These are phyloP conservation scores for Bauhinia variegata DNA, from an alignment of 306 rosid genomes.

Conservation along the genomic window DNA sequence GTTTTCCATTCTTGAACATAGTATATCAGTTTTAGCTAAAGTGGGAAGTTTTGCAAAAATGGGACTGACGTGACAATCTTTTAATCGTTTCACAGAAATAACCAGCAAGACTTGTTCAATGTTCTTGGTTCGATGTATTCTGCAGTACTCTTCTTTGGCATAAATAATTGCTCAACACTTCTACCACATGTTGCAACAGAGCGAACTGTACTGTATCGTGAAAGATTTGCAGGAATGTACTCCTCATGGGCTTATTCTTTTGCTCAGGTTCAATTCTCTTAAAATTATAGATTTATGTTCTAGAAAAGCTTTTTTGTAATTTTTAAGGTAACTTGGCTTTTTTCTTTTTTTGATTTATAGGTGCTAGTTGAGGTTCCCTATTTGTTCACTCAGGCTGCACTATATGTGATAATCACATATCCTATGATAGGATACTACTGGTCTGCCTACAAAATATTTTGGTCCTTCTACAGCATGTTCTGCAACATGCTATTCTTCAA, in stretches of 20 bases:
- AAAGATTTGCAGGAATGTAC: slow-evolving; percentile 72
- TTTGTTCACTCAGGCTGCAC: slow-evolving; percentile 45
- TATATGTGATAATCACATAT: slow-evolving; percentile 58
- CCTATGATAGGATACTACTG: slow-evolving; percentile 60
- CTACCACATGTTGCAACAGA: slow-evolving; percentile 56
- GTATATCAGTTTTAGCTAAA: background rate
- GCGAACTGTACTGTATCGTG: slow-evolving; percentile 61
- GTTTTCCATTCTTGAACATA: background rate
- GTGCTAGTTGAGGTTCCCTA: slow-evolving; percentile 71
- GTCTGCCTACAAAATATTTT: slow-evolving; percentile 62
- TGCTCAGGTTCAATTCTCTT: slow-evolving; percentile 58
- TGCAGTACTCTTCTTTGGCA: slow-evolving; percentile 55
- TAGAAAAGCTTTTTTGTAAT: background rate
- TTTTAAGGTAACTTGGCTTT: slow-evolving; percentile 20
- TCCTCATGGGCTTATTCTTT: slow-evolving; percentile 67
- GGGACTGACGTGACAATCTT: background rate
- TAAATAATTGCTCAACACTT: slow-evolving; percentile 62
- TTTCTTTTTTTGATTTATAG: slow-evolving; percentile 38
- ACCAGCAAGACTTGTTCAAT: slow-evolving; percentile 59
- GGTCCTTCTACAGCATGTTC: slow-evolving; percentile 63
- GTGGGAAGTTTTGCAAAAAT: background rate
- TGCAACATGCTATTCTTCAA: slow-evolving; percentile 53
- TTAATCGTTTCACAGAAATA: slow-evolving; percentile 38
- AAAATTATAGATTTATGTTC: background rate
- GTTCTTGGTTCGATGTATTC: slow-evolving; percentile 57